Conservation (phyloP, 345 rosid species). For the Aquilaria yunnanensis region DNA sequence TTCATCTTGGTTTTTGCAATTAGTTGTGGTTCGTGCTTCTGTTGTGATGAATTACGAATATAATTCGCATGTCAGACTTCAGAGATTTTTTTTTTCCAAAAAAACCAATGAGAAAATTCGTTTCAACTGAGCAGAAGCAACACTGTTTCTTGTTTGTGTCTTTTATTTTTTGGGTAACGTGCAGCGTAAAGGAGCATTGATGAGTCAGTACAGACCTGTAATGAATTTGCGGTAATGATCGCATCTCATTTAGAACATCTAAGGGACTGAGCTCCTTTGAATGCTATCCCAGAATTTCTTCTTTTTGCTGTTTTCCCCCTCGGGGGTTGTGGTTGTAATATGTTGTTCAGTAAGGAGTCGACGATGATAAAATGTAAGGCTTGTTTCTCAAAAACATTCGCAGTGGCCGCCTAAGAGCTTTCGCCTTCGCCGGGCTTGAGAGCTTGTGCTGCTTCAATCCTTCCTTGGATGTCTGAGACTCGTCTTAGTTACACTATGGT, state of each 20-base stretch:
- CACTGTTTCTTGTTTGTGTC: neutral
- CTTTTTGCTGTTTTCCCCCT: too few species aligned
- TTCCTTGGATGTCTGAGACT: constrained; percentile 17
- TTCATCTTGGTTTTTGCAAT: neutral
- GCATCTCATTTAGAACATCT: neutral
- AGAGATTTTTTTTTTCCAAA: constrained; percentile 14
- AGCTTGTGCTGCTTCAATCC: constrained; percentile 15
- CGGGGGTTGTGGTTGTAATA: too few species aligned
- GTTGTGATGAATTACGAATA: constrained; percentile 26
- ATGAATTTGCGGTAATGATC: neutral
- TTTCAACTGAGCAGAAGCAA: neutral
- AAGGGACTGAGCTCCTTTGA: neutral
- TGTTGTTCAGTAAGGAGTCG: neutral
- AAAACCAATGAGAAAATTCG: constrained; percentile 20
- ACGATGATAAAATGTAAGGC: constrained; percentile 27
- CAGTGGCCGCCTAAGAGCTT: constrained; percentile 54
- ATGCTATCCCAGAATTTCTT: too few species aligned
- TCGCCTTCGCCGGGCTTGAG: constrained; percentile 30
- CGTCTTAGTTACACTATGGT: too few species aligned
- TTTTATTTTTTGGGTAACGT: neutral
- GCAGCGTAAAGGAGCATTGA: too few species aligned
- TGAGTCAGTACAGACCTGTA: neutral
- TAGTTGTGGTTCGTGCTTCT: constrained; percentile 3
- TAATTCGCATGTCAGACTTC: constrained; percentile 33
- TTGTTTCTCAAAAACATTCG: constrained; percentile 60